Conservation (phyloP, 441 rosid genomes). For the Erodium moschatum region DNA sequence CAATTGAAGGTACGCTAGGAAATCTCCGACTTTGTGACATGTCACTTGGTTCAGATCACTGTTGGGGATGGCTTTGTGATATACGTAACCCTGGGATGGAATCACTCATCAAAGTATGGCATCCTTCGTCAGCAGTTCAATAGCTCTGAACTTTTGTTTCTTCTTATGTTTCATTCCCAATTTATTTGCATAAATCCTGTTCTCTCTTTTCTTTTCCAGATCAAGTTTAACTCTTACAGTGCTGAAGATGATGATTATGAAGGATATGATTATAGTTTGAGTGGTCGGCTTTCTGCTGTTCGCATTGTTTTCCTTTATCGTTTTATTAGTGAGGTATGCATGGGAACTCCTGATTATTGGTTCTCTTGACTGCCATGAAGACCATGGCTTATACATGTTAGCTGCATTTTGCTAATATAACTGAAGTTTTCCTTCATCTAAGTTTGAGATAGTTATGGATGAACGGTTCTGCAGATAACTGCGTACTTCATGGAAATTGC, state of each 20-base stretch:
- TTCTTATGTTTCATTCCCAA: slow-evolving; percentile 10
- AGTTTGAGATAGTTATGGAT: slow-evolving; percentile 21
- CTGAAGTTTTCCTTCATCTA: background rate
- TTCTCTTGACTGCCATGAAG: background rate
- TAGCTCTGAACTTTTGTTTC: slow-evolving; percentile 11
- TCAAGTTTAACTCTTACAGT: slow-evolving; percentile 79
- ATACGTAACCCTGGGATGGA: slow-evolving; percentile 94
- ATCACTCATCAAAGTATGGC: slow-evolving; percentile 78
- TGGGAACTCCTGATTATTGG: slow-evolving; percentile 13
- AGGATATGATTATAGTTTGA: slow-evolving; percentile 93
- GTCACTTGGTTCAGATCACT: slow-evolving; percentile 71
- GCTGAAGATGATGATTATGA: slow-evolving; percentile 95
- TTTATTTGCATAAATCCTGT: slow-evolving; percentile 1
- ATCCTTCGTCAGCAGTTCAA: slow-evolving; percentile 14
- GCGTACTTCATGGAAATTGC: slow-evolving; percentile 97
- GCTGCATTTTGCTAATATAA: slow-evolving; percentile 3
- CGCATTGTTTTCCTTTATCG: slow-evolving; percentile 93
- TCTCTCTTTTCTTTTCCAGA: slow-evolving; percentile 44
- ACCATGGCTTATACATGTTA: background rate
- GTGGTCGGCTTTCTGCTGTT: slow-evolving; percentile 86
- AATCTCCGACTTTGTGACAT: slow-evolving; percentile 91
- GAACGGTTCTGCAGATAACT: slow-evolving; percentile 54
- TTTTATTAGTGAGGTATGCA: slow-evolving; percentile 94
- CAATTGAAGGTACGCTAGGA: slow-evolving; percentile 89
- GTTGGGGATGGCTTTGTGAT: slow-evolving; percentile 98